Base-by-base conservation (phyloP, 805 yeast species). In the Saccharomycopsis schoenii region DNA sequence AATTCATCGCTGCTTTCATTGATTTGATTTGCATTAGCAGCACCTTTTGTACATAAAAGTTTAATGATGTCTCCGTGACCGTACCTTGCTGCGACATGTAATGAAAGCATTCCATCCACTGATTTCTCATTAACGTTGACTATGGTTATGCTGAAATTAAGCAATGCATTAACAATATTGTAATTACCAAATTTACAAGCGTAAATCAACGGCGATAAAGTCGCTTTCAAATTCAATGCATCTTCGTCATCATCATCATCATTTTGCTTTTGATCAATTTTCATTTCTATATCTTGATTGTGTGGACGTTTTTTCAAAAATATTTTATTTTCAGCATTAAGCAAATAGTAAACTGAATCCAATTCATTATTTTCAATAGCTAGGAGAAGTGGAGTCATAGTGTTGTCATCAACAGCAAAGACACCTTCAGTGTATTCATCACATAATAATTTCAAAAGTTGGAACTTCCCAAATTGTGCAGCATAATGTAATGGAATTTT, bases 401-500 rank as follows among this genome's bases (percentile, higher is more conserved):
- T 85, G 64, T 84, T 88, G 66, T 84, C 84, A 68, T 88, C 94
- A 61, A 84, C 71, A 29, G 76, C 75, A 68, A 69, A 65, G 1
- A 74, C 66, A 4, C 68, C 65, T 56, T 69, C 64, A 29, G 72
- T 58, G 6, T 74, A 66, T 6, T 69, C 61, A n/a, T 75, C 68
- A 40, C 80, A 66, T 2, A 80, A 67, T 4, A 66, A 63, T 25
- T 67, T 65, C 17, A 81, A 73, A 25, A 80, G 68, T 47, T 77
- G 80, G 40, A 72, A 67, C 63, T 81, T 76, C 0, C 85, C 85
- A 58, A 75, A 67, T 62, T 82, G 85, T 2, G 96, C 80, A 4
- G 96, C 96, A 70, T 91, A 90, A 72, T 93, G 98, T 17, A 94
- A 74, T 24, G 97, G 92, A 1, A 86, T 84, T 65, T 93, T 80